These are phyloP conservation scores for Aegilops tauschii DNA, from an alignment of 176 grass and related monocot species.

Conservation along the genomic window DNA sequence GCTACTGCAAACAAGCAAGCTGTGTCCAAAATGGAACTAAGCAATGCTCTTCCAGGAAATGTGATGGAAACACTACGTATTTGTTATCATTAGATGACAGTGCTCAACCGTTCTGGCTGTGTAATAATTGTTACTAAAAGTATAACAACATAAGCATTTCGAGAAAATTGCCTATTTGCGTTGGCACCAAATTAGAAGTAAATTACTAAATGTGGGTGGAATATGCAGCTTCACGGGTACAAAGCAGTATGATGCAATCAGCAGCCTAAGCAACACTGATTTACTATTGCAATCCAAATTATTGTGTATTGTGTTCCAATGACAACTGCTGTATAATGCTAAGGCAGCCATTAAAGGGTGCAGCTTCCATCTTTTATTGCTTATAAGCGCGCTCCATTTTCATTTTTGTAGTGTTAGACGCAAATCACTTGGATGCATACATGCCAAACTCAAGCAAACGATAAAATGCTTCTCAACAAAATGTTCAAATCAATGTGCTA, in stretches of 20 bases:
- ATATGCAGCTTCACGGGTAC: not conserved
- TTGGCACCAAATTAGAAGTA: not conserved
- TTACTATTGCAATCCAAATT: not conserved
- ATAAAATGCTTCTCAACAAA: not conserved
- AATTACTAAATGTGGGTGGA: not conserved
- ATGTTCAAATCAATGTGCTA: not conserved
- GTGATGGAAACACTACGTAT: not conserved
- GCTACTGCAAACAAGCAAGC: not conserved
- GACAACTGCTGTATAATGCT: not conserved
- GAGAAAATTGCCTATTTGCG: not conserved
- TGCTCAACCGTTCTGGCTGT: not conserved
- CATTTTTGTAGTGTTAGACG: not conserved
- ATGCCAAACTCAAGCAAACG: conserved; percentile 1
- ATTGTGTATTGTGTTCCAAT: not conserved
- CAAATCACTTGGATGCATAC: not conserved
- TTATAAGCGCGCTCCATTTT: not conserved
- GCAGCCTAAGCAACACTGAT: not conserved
- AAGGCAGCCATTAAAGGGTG: not conserved
- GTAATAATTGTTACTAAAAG: not conserved
- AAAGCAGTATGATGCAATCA: not conserved
- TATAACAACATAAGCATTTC: not conserved
- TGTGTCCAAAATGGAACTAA: not conserved
- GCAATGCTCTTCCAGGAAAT: not conserved
- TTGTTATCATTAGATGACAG: not conserved
- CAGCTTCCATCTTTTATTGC: not conserved